phyloP scores from a whole-genome alignment of 1,284 basidiomycete genomes.

The Naganishia liquefaciens region DNA sequence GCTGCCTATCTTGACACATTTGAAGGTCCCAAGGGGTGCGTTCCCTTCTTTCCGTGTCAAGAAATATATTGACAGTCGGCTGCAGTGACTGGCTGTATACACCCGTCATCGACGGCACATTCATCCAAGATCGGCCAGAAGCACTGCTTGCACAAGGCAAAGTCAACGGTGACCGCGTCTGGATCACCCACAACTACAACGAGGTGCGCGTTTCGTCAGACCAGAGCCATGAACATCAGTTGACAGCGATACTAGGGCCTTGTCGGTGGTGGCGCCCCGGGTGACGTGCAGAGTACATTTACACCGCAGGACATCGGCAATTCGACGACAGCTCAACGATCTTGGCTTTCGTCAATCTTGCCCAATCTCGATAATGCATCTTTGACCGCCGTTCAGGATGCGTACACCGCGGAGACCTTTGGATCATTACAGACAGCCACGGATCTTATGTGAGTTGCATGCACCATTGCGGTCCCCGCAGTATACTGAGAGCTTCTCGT shows the following conservation, averaged over 20 bases:
- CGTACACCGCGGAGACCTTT: conserved; percentile 16
- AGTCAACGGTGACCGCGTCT: conserved; percentile 21
- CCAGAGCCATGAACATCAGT: background rate
- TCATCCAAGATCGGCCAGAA: conserved; percentile 23
- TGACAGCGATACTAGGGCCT: conserved; percentile 4
- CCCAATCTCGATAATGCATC: conserved; percentile 6
- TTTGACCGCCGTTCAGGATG: conserved; percentile 4
- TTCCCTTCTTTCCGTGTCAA: background rate
- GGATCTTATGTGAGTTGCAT: conserved; percentile 17
- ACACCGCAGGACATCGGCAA: conserved; percentile 21
- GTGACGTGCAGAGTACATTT: background rate
- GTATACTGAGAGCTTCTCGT: background rate
- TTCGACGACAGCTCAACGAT: background rate
- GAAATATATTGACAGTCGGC: background rate
- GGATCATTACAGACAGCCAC: conserved; percentile 22
- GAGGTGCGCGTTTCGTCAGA: conserved; percentile 8
- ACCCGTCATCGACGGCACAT: conserved; percentile 26
- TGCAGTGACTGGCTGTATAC: conserved; percentile 15
- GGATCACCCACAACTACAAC: conserved; percentile 23
- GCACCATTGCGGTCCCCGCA: too few relatives aligned
- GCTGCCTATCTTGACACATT: conserved; percentile 7
- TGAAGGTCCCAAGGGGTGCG: conserved; percentile 16
- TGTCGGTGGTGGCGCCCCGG: background rate
- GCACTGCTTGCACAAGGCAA: conserved; percentile 8
- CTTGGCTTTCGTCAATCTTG: conserved; percentile 2